Conservation (phyloP, 495 filamentous ascomycete species). For the Neurospora sp. region DNA sequence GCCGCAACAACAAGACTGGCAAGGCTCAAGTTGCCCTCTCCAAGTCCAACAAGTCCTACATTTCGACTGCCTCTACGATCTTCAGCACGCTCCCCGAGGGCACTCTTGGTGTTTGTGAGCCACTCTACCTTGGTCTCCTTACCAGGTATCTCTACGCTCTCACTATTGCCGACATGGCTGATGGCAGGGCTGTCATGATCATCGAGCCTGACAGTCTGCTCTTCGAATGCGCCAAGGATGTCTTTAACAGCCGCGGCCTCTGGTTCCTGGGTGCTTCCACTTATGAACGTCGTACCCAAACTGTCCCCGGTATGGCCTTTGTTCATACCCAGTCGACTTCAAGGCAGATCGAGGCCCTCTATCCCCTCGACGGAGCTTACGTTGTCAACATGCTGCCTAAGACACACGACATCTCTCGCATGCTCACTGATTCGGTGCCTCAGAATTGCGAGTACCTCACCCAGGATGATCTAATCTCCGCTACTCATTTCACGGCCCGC, state of each 20-base stretch:
- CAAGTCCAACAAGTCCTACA: conserved; percentile 21
- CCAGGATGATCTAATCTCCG: background rate
- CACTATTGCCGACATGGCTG: conserved; percentile 3
- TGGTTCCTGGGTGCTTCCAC: conserved; percentile 10
- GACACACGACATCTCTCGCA: conserved; percentile 11
- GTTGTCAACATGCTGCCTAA: conserved; percentile 24
- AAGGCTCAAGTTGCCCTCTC: conserved; percentile 21
- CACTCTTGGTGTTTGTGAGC: background rate
- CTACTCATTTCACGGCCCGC: background rate
- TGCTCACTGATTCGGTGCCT: conserved; percentile 15
- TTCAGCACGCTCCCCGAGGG: background rate
- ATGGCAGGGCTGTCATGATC: conserved; percentile 13
- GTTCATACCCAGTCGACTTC: conserved; percentile 15
- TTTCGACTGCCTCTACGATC: background rate
- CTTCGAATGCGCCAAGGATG: conserved; percentile 15
- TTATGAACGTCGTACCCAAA: background rate
- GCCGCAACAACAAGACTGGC: conserved; percentile 14
- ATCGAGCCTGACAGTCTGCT: conserved; percentile 27
- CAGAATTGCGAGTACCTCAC: conserved; percentile 14
- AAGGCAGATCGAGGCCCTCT: conserved; percentile 19
- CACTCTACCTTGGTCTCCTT: conserved; percentile 7
- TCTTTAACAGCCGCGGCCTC: conserved; percentile 3
- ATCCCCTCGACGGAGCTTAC: conserved; percentile 8
- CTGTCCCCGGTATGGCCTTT: background rate
- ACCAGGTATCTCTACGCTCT: conserved; percentile 18